Evolutionary conservation across 2,329 filamentous ascomycete species (phyloP), one percentile per base, ranked within the genome.

Genomic region (Cytospora piceae): DNA sequence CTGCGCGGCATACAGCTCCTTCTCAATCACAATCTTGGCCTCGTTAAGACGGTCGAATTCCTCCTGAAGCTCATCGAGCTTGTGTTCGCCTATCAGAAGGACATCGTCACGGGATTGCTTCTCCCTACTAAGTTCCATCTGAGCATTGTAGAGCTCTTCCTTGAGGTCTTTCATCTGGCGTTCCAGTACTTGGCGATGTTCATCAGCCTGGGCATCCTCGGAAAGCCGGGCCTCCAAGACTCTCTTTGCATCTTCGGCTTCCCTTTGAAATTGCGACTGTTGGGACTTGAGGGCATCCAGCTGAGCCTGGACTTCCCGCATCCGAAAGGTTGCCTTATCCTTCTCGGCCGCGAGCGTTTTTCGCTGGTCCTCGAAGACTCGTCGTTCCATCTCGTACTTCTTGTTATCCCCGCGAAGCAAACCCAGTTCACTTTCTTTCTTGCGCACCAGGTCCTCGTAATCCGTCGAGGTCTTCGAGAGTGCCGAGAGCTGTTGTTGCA

Each of bases 21-120:
- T 98, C 77, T 99, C 94, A 69, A 99, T 97, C 56, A 89, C 96
- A 72, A 97, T 97, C 77, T 99, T 99, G 32, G 93, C 90, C 69
- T 97, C 93, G 72, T 97, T 97, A 39, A 98, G 83, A 39, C 87
- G 86, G 58, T 96, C 90, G 71, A 89, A 96, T 70, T 98, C 93
- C 31, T 94, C 89, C 74, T 94, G 90, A 67, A 99, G 82, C 59
- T 90, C 87, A 54, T 91, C 83, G 72, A 90, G 92, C 75, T 95
- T 96, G 78, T 97, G 94, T 71, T 97, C 93, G 5, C 92, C 89
- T 65, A 98, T 89, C 71, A 96, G 87, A 69, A 94, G 89, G 31
- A 97, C 93, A 74, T 99, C 95, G 70, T 97, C 94, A 65, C 95
- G 87, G 20, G 94, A 98, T 76, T 98, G 94, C 3, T 92, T 88